Evolutionary conservation across 1,139 yeast species (phyloP).

Genomic region (Suhomyces coccinellae): DNA sequence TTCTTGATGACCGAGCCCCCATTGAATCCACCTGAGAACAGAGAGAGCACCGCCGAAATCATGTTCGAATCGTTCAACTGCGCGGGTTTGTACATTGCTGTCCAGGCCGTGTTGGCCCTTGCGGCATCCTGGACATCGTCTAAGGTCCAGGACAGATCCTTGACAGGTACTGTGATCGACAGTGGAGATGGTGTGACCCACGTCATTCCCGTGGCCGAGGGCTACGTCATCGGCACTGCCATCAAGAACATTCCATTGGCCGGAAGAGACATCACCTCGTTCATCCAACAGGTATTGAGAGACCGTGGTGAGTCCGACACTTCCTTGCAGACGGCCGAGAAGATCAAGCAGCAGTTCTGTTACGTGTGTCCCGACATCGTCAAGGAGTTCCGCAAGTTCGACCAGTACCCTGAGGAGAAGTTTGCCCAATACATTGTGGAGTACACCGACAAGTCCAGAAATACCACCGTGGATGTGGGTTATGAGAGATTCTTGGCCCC

Average conservation of each 20-base stretch:
- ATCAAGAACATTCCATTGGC: slow-evolving; percentile 97
- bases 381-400: slow-evolving; percentile 92
- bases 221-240: slow-evolving; percentile 96
- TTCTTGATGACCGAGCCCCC: slow-evolving; percentile 97
- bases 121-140: slow-evolving; percentile 99
- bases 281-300: slow-evolving; percentile 89
- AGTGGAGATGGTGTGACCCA: slow-evolving; percentile 98
- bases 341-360: slow-evolving; percentile 93
- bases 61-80: slow-evolving; percentile 98
- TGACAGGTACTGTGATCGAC: slow-evolving; percentile 97
- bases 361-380: slow-evolving; percentile 98
- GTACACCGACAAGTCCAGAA: slow-evolving; percentile 65
- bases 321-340: slow-evolving; percentile 91
- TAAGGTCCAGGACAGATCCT: slow-evolving; percentile 89
- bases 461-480: slow-evolving; percentile 83
- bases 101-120: slow-evolving; percentile 95
- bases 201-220: slow-evolving; percentile 99
- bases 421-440: slow-evolving; percentile 93
- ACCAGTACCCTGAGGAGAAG: slow-evolving; percentile 83
- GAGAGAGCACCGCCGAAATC: slow-evolving; percentile 97
- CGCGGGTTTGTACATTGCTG: slow-evolving; percentile 97
- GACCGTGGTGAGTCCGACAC: slow-evolving; percentile 97
- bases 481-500: slow-evolving; percentile 98
- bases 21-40: slow-evolving; percentile 95
- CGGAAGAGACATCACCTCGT: slow-evolving; percentile 93